Evolutionary conservation across 176 grass and related monocot species (phyloP), one percentile per base, ranked within the genome.

Genomic region (Urochloa ruziziensis): DNA sequence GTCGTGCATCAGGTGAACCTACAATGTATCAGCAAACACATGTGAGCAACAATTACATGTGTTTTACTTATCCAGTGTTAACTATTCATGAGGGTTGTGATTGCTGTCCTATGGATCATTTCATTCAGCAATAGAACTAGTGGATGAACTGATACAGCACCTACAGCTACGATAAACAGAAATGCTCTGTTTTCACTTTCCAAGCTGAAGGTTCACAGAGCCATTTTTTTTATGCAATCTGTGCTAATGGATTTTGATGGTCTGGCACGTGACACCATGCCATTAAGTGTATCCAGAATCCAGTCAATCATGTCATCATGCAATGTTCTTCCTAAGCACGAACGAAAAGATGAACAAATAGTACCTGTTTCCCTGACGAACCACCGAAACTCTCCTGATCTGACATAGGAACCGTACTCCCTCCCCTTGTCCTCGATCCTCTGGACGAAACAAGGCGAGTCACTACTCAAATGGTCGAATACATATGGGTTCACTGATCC

Each of bases 351-450:
- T 64, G 75, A 75, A 65, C 29, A 48, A 14, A 74, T 8, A 30
- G 62, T 91, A 98, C 95, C 92, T 88, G 95, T 98, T 90, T 98
- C 91, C 72, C 92, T 91, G 25, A 98, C 91, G 44, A 98, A 95
- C 95, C 95, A 98, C 61, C 79, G 75, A 57, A 93, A 81, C 66
- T 98, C 90, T 61, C 92, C 95, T 62, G 95, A 82, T 90, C 87
- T 93, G 24, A 98, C 85, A 63, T 85, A 93, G 61, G 79, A 88
- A 9, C 95, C 95, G 71, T 83, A 95, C 39, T 93, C 96, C 47
- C 70, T 95, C 18, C 92, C 95, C 73, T 98, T 93, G 71, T 93
- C 87, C 85, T 98, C 96, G 32, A 86, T 98, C 86, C 96, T 91
- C 95, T 98, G 42, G 17, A 95, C 27, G 27, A 64, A 47, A 63